phyloP scores from a whole-genome alignment of 2,329 filamentous ascomycete species.

The Fusarium sp. region DNA sequence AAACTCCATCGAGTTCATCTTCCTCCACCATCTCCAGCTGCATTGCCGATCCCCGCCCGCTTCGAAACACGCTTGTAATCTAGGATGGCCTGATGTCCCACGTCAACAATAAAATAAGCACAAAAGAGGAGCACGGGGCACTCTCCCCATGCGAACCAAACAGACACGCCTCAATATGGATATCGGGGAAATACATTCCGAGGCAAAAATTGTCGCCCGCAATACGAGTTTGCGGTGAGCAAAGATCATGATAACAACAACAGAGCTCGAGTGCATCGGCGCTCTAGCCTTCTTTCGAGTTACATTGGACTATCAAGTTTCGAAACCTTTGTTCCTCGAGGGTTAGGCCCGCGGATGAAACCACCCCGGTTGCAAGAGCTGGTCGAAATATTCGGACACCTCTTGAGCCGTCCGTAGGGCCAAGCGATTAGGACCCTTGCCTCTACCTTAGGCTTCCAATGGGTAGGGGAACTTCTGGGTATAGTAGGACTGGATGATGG shows the following conservation, averaged over 20 bases:
- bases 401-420: conserved; percentile 26
- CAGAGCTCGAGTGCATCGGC: background rate
- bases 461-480: conserved; percentile 9
- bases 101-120: conserved; percentile 17
- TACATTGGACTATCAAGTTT: conserved; percentile 19
- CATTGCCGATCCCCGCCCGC: conserved; percentile 29
- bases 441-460: background rate
- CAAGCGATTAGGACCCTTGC: conserved; percentile 31
- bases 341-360: conserved; percentile 11
- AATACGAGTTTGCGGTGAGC: conserved; percentile 16
- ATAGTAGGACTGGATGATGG: conserved; percentile 7
- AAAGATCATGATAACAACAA: background rate
- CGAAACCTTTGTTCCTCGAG: conserved; percentile 19
- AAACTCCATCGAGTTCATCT: conserved; percentile 3
- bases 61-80: conserved; percentile 36
- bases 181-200: conserved; percentile 35
- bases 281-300: conserved; percentile 11
- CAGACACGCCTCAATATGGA: conserved; percentile 31
- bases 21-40: conserved; percentile 19
- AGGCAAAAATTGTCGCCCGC: background rate
- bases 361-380: conserved; percentile 26
- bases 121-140: conserved; percentile 32
- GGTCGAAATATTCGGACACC: conserved; percentile 21
- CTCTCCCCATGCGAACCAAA: conserved; percentile 32
- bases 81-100: conserved; percentile 32